Conservation (phyloP, 768 basidiomycete genomes). For the Mycena latifolia region DNA sequence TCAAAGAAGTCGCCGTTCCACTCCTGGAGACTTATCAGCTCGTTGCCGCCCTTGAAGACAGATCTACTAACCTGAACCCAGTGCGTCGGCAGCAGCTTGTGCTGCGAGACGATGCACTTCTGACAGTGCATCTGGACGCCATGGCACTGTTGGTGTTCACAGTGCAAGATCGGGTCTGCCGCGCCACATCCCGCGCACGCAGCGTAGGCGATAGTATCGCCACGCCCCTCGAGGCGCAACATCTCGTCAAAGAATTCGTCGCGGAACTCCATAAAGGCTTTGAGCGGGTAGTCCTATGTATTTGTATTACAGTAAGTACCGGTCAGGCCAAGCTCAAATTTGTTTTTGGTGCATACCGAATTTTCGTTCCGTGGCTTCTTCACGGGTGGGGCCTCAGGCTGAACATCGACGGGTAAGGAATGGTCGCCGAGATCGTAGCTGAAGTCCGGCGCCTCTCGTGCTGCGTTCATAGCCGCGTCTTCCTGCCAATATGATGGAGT, state of each 20-base stretch:
- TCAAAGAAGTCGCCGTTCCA: slow-evolving; percentile 18
- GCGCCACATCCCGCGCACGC: not conserved
- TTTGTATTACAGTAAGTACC: too few relatives aligned
- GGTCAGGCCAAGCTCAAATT: too few relatives aligned
- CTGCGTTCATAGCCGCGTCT: not conserved
- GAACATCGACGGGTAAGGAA: not conserved
- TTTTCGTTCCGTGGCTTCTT: not conserved
- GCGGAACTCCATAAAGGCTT: not conserved
- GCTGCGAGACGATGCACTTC: not conserved
- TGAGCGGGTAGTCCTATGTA: not conserved
- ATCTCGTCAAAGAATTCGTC: slow-evolving; percentile 16
- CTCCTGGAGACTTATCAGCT: too few relatives aligned
- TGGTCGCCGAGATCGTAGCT: not conserved
- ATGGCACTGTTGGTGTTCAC: not conserved
- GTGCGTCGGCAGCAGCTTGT: not conserved
- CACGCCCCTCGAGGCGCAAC: slow-evolving; percentile 4
- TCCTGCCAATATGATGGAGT: not conserved
- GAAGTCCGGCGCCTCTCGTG: not conserved
- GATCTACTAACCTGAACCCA: slow-evolving; percentile 12
- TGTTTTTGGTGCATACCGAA: not conserved
- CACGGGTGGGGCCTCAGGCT: not conserved
- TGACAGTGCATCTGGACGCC: not conserved
- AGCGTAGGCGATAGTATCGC: not conserved
- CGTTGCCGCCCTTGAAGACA: too few relatives aligned
- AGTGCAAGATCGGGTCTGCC: not conserved